phyloP scores from a whole-genome alignment of 2,329 filamentous ascomycete genomes.

The Pestalotiopsis fici region DNA sequence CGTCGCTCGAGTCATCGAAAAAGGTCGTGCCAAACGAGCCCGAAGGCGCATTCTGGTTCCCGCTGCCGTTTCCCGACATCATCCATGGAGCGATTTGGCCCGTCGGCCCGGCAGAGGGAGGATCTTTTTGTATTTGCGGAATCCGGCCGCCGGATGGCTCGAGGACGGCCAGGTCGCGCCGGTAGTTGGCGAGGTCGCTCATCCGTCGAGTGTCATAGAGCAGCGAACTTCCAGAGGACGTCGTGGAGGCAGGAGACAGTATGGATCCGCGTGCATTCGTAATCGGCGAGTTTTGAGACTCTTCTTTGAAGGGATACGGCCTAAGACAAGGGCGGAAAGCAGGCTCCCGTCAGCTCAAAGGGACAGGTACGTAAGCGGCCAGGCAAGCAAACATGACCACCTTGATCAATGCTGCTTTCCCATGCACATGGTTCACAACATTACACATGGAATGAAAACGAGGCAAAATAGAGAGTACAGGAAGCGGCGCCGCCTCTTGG shows the following conservation, averaged over 20 bases:
- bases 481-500: neutral
- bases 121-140: slow-evolving; percentile 61
- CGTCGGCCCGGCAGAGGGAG: slow-evolving; percentile 56
- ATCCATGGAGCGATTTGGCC: slow-evolving; percentile 59
- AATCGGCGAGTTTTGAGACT: slow-evolving; percentile 50
- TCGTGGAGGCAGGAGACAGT: slow-evolving; percentile 41
- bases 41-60: slow-evolving; percentile 34
- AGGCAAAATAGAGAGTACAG: neutral
- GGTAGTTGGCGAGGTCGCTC: slow-evolving; percentile 68
- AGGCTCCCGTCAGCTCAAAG: slow-evolving; percentile 30
- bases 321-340: slow-evolving; percentile 25
- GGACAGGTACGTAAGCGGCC: neutral
- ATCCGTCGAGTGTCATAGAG: slow-evolving; percentile 56
- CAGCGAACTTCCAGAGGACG: slow-evolving; percentile 45
- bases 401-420: neutral
- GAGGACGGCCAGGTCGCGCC: slow-evolving; percentile 70
- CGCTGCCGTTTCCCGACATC: slow-evolving; percentile 44
- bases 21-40: slow-evolving; percentile 57
- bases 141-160: slow-evolving; percentile 60
- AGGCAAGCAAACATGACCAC: neutral
- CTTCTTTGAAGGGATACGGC: slow-evolving; percentile 33
- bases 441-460: neutral
- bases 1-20: slow-evolving; percentile 76
- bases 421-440: neutral
- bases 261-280: slow-evolving; percentile 31